phyloP scores from a whole-genome alignment of 2,329 filamentous ascomycete genomes.

The Zasmidium angulare region DNA sequence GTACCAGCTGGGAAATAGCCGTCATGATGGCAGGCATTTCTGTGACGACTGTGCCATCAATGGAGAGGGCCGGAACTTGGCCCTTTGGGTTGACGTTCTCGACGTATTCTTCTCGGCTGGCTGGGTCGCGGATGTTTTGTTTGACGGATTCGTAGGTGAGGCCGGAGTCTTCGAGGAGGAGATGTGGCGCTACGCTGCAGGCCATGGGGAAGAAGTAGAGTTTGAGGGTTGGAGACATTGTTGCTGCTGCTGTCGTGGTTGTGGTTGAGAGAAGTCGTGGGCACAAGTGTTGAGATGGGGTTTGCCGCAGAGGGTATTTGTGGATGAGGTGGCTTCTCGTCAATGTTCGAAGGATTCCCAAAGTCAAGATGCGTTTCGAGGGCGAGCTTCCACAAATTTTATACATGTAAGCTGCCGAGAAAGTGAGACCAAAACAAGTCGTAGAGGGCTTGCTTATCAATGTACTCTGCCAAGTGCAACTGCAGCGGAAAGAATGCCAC shows the following conservation, averaged over 20 bases:
- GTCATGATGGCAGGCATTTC: constrained; percentile 37
- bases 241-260: not conserved
- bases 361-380: too few species aligned
- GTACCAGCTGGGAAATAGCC: constrained; percentile 32
- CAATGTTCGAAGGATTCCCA: too few species aligned
- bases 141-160: constrained; percentile 5
- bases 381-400: too few species aligned
- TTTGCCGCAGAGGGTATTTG: too few species aligned
- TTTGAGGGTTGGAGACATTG: constrained; percentile 4
- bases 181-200: constrained; percentile 5
- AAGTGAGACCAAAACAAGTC: too few species aligned
- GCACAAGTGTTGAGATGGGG: not conserved
- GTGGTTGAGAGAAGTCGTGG: too few species aligned
- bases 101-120: constrained; percentile 14
- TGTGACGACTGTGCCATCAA: constrained; percentile 35
- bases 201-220: constrained; percentile 2
- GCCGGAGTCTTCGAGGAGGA: constrained; percentile 5
- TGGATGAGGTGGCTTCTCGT: too few species aligned
- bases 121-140: not conserved
- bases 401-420: too few species aligned
- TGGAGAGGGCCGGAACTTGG: constrained; percentile 32
- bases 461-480: too few species aligned
- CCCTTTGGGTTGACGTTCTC: constrained; percentile 35
- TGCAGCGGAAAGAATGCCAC: too few species aligned
- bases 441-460: too few species aligned